These are phyloP conservation scores for Aquanectria penicillioides DNA, from an alignment of 2,329 filamentous ascomycete genomes.

Conservation along the genomic window DNA sequence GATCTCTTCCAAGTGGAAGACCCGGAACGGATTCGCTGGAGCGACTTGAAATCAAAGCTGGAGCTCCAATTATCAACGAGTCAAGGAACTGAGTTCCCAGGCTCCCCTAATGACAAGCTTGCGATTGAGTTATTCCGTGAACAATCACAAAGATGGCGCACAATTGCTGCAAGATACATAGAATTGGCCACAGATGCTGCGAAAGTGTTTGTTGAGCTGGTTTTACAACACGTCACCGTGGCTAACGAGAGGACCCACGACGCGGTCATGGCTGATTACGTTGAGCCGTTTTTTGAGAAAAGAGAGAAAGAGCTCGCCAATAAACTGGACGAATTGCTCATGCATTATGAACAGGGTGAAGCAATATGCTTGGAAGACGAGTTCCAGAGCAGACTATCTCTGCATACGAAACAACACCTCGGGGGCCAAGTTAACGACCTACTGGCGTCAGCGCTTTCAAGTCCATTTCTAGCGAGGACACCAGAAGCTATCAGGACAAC, in stretches of 20 bases:
- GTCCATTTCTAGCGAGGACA: too few species aligned
- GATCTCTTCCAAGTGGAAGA: background rate
- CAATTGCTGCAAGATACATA: constrained; percentile 48
- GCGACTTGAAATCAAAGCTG: constrained; percentile 35
- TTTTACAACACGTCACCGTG: constrained; percentile 44
- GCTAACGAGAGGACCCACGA: constrained; percentile 21
- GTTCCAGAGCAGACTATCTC: constrained; percentile 32
- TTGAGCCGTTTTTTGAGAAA: constrained; percentile 45
- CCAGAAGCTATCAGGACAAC: background rate
- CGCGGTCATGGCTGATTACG: constrained; percentile 28
- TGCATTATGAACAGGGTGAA: constrained; percentile 45
- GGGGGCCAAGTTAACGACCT: background rate
- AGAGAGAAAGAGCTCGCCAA: constrained; percentile 35
- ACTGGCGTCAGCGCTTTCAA: background rate
- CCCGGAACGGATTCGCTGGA: constrained; percentile 31
- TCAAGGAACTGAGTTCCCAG: constrained; percentile 51
- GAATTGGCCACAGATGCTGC: constrained; percentile 38
- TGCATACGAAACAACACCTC: background rate
- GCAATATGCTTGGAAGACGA: constrained; percentile 34
- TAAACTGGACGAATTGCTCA: constrained; percentile 52
- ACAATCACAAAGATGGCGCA: constrained; percentile 49
- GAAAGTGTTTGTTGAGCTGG: constrained; percentile 48
- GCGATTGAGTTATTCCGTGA: constrained; percentile 50
- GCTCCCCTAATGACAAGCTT: constrained; percentile 46
- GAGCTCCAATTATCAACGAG: constrained; percentile 44